Base-by-base conservation (phyloP, 2,329 filamentous ascomycete genomes). In the Rugonectria rugulosa region DNA sequence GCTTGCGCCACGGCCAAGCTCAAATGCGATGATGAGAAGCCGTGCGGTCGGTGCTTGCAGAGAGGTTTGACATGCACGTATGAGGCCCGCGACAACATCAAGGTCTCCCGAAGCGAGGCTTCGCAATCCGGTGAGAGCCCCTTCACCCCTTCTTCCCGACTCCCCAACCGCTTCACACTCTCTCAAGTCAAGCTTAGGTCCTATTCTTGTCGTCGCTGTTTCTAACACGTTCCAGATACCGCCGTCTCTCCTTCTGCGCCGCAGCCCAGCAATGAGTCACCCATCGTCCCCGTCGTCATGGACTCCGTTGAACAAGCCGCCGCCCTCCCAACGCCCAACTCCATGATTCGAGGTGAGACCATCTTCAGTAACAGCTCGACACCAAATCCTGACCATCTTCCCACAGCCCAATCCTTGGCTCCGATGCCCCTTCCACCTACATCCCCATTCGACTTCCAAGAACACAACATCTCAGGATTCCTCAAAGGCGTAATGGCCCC, bases 1-100 rank as follows among this genome's bases (percentile, higher is more conserved):
- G 36, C 56, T n/a, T 59, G 57, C 41, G 57, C 57, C 2, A 48
- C 57, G 11, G 43, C 57, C 10, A 59, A 59, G 24, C 57, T 59
- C 34, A 59, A 59, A 29, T 59, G 57, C 36, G 57, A 59, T 29
- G 53, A 59, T 20, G 53, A 53, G 20, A 49, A 51, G 26, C 48
- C 57, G 10, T 59, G 57, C 15, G 49, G 45, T 12, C 44, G 56
- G 5, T 59, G 56, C 34, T 17, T 52, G 15, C 45, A 47, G 27
- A 44, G 49, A 32, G 56, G 56, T 12, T 45, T 59, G 4, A 23
- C 34, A 2, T 59, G 56, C 29, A 43, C 43, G 6, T 52, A 41
- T 23, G 53, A 49, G 24, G 45, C 46, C 17, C 55, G 55, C 27
- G 53, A 49, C 10, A 40, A 41, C 19, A 48, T 57, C 17, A 54